Evolutionary conservation across 352 stramenopile genomes (phyloP), one percentile per base, ranked within the genome.

Genomic region (Phytophthora ramorum): DNA sequence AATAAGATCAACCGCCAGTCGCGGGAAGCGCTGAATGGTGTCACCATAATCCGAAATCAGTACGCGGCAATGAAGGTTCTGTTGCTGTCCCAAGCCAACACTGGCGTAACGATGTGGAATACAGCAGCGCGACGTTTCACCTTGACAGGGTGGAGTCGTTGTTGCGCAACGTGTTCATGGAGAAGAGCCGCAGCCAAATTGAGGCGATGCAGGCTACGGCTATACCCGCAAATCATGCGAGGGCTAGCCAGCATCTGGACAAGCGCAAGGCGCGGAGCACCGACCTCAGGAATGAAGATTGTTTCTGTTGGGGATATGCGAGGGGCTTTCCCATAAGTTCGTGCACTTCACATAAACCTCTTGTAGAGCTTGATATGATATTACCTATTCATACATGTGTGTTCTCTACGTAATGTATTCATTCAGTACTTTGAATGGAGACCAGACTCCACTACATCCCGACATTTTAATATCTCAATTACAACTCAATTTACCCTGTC

Each of bases 51-150:
- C 16, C 30, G 30, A 5, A 55, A 43, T 20, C 28, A 55, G 47
- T n/a, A 17, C 7, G 47, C 30, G 47, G n/a, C n/a, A 7, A 30
- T 43, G 14, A 55, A 44, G 47, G 30, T 55, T 8, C 47, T 55
- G 30, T 30, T n/a, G 14, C 47, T 41, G 28, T 55, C 44, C 19
- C 47, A n/a, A n/a, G n/a, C n/a, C n/a, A n/a, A n/a, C n/a, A n/a
- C n/a, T n/a, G n/a, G n/a, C n/a, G n/a, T n/a, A 10, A 44, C 30
- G 30, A 55, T 16, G 30, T 35, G 26, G 47, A 35, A 19, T 40
- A 55, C 17, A 43, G 2, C 12, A 20, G 3, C 7, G 41, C 8
- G 6, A 17, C 17, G 4, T 48, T 48, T 7, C 41, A 48, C 19
- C 28, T 55, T 4, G 47, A 55, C 9, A 55, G 28, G 28, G 30